These are phyloP conservation scores for Pleurotus citrinopileatus DNA, from an alignment of 768 basidiomycete species.

Conservation along the genomic window DNA sequence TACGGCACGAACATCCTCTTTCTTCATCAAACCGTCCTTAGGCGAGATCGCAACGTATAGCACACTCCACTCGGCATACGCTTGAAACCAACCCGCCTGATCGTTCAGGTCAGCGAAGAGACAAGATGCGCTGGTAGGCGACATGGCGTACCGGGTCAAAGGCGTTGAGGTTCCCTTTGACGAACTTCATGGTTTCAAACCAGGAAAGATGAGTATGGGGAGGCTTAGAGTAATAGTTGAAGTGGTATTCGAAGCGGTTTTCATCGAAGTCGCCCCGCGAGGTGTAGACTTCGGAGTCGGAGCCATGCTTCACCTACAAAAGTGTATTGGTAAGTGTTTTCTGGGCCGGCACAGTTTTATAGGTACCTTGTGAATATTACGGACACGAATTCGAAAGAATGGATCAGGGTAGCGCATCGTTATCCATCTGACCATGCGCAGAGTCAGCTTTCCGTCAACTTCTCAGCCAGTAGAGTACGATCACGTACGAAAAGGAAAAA, in stretches of 20 bases:
- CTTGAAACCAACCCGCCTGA: slow-evolving; percentile 41
- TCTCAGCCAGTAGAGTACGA: too few species aligned
- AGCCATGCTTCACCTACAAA: slow-evolving; percentile 39
- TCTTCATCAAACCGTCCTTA: slow-evolving; percentile 30
- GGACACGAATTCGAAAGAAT: slow-evolving; percentile 38
- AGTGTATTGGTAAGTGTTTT: neutral
- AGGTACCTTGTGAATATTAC: too few species aligned
- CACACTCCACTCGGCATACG: slow-evolving; percentile 38
- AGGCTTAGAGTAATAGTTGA: slow-evolving; percentile 36
- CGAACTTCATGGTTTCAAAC: slow-evolving; percentile 35
- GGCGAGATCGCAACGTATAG: slow-evolving; percentile 38
- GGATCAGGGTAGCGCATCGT: slow-evolving; percentile 40
- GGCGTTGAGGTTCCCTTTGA: slow-evolving; percentile 35
- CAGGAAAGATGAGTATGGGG: slow-evolving; percentile 39
- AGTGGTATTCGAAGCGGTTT: slow-evolving; percentile 34
- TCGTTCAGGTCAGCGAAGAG: neutral
- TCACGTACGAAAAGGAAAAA: slow-evolving; percentile 39
- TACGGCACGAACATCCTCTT: slow-evolving; percentile 36
- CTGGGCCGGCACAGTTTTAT: too few species aligned
- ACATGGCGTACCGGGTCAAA: slow-evolving; percentile 30
- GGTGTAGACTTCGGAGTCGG: slow-evolving; percentile 36
- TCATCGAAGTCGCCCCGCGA: slow-evolving; percentile 37
- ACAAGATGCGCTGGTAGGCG: neutral
- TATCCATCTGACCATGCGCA: slow-evolving; percentile 24
- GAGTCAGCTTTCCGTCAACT: too few species aligned